A percentile compares a stretch with the other conserved stretches of the same genome.
These are phyloP conservation scores for Aspergillus neoniger DNA, from an alignment of 2,329 filamentous ascomycete genomes.

Conservation along the genomic window DNA sequence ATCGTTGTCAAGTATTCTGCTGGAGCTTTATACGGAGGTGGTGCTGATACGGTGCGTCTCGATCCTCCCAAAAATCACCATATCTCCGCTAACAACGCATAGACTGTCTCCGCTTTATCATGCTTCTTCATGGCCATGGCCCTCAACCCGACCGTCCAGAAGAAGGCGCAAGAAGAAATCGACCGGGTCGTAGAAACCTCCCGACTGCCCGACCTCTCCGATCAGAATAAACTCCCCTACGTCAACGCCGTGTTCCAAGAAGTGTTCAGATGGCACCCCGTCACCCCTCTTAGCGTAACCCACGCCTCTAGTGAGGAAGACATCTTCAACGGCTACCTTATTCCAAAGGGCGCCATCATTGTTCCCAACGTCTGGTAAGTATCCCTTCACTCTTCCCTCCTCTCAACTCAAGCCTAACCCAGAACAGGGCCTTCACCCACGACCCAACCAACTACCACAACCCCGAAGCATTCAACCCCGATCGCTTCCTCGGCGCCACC, in stretches of 20 bases:
- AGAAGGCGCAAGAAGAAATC: constrained; percentile 14
- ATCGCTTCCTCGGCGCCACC: background rate
- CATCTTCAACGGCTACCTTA: constrained; percentile 10
- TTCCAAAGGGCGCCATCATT: constrained; percentile 8
- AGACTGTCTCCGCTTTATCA: constrained; percentile 16
- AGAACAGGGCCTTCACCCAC: constrained; percentile 10
- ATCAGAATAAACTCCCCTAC: constrained; percentile 11
- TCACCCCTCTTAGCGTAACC: constrained; percentile 2
- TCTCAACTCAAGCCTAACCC: background rate
- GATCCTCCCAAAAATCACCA: background rate
- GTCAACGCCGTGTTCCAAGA: constrained; percentile 15
- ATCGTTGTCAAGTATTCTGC: constrained; percentile 11
- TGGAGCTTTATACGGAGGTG: constrained; percentile 5
- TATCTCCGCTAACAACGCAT: background rate
- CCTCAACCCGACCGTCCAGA: constrained; percentile 7
- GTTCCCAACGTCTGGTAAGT: constrained; percentile 16
- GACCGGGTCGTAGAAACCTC: background rate
- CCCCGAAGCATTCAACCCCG: constrained; percentile 11
- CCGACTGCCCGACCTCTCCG: constrained; percentile 1
- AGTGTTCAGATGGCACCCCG: constrained; percentile 14
- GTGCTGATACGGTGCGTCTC: constrained; percentile 13
- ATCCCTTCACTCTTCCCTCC: no score
- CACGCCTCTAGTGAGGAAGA: constrained; percentile 11
- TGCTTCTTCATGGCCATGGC: constrained; percentile 18
- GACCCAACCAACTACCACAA: constrained; percentile 7